Base-by-base conservation (phyloP, 805 yeast species). In the Metschnikowia cerradonensis region DNA sequence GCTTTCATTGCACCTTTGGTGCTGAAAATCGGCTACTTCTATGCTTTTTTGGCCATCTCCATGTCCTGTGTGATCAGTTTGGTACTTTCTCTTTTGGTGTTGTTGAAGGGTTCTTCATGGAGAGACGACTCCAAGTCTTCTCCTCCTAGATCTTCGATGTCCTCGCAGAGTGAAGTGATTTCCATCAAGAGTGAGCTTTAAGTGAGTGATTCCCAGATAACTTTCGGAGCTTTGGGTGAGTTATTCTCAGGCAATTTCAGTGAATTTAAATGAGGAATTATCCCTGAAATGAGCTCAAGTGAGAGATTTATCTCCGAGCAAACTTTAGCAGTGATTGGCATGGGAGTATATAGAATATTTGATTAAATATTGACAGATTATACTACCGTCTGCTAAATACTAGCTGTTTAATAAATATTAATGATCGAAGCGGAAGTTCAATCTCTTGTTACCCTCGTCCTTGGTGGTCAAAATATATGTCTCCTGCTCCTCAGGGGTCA, bases 381-480 rank as follows among this genome's bases (percentile, higher is more conserved):
- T 26, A 26, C 11, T 26, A 26, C 30, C 11, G 1, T 10, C 30
- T 26, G 11, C 30, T 26, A 26, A 26, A 26, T 26, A 26, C 30
- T 26, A 10, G 30, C 10, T 26, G 30, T 8, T 26, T 26, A 4
- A 26, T 26, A 26, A 26, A 26, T 26, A 34, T 39, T 50, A 70
- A 47, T 70, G 68, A 40, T 56, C 67, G 49, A 71, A 71, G 30
- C 67, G 55, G 53, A 71, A 71, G 48, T 86, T 87, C 39, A 86
- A 67, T 23, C 90, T 68, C 59, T 75, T 76, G 57, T 79, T 80
- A 5, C 90, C 90, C 32, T 63, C 67, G 57, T 83, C 86, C 0
- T 58, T 68, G 1, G 86, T 75, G 13, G 61, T 69, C 13, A 47
- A 50, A 20, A 73, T 58, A 62, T 86, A 86, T 1, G 72, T 64